Percentiles rank a stretch among this genome's conserved stretches.
phyloP scores from a whole-genome alignment of 2,329 filamentous ascomycete species.

The Coleophoma eucalyptorum region DNA sequence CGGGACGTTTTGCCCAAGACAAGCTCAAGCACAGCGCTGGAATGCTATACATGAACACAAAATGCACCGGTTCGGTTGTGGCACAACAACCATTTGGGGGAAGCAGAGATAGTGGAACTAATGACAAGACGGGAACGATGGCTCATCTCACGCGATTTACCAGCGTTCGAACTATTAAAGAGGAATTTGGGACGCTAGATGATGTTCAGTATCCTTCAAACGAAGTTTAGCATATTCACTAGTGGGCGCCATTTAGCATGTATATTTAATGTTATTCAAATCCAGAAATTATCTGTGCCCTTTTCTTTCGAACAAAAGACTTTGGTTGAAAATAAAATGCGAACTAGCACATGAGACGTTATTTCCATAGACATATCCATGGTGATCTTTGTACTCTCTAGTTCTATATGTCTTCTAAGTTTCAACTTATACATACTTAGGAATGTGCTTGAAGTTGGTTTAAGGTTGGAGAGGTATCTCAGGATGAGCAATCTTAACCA shows the following conservation, averaged over 20 bases:
- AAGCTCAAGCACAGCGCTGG: constrained; percentile 66
- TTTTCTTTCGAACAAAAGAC: no score
- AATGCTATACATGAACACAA: constrained; percentile 82
- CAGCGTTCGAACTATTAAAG: constrained; percentile 63
- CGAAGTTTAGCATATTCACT: not conserved
- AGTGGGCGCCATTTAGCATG: not conserved
- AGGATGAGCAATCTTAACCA: no score
- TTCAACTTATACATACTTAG: no score
- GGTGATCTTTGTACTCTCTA: no score
- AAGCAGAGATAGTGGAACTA: constrained; percentile 61
- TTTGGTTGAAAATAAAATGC: no score
- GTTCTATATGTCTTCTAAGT: no score
- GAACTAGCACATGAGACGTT: no score
- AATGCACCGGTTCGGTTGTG: constrained; percentile 68
- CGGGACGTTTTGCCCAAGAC: constrained; percentile 63
- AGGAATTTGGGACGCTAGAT: constrained; percentile 63
- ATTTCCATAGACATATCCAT: no score
- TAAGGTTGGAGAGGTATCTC: no score
- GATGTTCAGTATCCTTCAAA: constrained; percentile 67
- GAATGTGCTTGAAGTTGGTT: no score
- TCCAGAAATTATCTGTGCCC: no score
- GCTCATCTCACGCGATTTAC: constrained; percentile 61
- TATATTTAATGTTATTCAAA: no score
- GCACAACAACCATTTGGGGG: constrained; percentile 69
- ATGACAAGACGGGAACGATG: constrained; percentile 65